Conservation (phyloP, 148 eudicot species). For the Beta vulgaris region DNA sequence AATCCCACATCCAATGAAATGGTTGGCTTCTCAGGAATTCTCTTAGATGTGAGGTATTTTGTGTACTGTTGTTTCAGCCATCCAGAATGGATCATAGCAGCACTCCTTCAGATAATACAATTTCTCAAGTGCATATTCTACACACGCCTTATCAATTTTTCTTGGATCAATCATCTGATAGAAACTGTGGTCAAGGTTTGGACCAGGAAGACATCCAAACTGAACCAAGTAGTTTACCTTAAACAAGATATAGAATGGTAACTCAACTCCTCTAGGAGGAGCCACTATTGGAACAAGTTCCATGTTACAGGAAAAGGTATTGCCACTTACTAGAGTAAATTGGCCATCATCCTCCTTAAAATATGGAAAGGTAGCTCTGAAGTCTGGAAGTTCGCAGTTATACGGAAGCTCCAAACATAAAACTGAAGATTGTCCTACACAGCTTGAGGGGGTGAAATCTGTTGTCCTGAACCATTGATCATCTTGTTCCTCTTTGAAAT, state of each 20-base stretch:
- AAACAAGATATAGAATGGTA: constrained; percentile 63
- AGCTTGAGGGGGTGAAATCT: constrained; percentile 57
- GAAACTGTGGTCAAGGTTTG: constrained; percentile 49
- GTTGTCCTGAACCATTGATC: constrained; percentile 79
- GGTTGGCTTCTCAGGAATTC: constrained; percentile 42
- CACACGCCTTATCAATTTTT: constrained; percentile 24
- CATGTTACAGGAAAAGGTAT: constrained; percentile 40
- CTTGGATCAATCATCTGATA: constrained; percentile 65
- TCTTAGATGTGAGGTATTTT: constrained; percentile 30
- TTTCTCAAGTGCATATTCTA: constrained; percentile 67
- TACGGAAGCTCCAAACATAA: constrained; percentile 64
- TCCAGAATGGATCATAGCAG: constrained; percentile 73
- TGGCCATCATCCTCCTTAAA: constrained; percentile 41
- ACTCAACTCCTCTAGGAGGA: constrained; percentile 44
- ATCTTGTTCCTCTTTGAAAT: constrained; percentile 43
- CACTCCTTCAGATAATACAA: constrained; percentile 55
- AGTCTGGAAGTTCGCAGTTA: constrained; percentile 38
- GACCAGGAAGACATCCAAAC: constrained; percentile 73
- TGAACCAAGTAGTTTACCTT: constrained; percentile 71
- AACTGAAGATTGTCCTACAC: constrained; percentile 72
- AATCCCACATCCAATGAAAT: constrained; percentile 62
- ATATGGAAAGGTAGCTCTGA: constrained; percentile 47
- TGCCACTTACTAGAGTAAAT: constrained; percentile 38
- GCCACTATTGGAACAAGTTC: constrained; percentile 63
- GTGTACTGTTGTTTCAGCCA: constrained; percentile 54